Evolutionary conservation across 495 filamentous ascomycete genomes (phyloP).

Genomic region (Neurospora sp.): DNA sequence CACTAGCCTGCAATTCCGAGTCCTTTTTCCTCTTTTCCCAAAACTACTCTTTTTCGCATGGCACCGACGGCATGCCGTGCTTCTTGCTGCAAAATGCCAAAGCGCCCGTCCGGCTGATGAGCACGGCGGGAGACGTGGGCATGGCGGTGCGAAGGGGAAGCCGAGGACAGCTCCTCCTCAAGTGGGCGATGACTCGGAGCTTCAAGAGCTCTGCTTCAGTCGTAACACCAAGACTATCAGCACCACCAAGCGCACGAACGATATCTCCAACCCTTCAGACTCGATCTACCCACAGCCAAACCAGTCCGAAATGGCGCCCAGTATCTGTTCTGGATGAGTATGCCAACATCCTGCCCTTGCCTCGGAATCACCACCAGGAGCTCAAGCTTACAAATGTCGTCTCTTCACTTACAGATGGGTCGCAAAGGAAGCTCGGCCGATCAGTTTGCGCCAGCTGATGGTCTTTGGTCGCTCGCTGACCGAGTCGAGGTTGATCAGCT

Average conservation of each 20-base stretch:
- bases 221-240: not conserved
- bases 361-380: not conserved
- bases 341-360: constrained; percentile 12
- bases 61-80: constrained; percentile 38
- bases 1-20: not conserved
- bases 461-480: constrained; percentile 88
- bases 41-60: constrained; percentile 23
- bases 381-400: constrained; percentile 11
- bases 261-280: not conserved
- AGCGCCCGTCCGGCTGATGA: constrained; percentile 29
- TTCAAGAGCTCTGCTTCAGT: not conserved
- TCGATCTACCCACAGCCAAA: not conserved
- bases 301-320: constrained; percentile 63
- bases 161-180: constrained; percentile 3
- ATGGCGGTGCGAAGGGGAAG: not conserved
- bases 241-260: not conserved
- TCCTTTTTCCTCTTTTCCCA: not conserved
- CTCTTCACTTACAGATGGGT: constrained; percentile 58
- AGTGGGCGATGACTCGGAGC: not conserved
- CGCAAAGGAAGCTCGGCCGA: constrained; percentile 70
- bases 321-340: constrained; percentile 84
- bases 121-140: constrained; percentile 8
- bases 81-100: constrained; percentile 35
- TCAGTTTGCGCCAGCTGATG: constrained; percentile 84
- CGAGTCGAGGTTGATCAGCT: constrained; percentile 78